Conservation (phyloP, 495 filamentous ascomycete species). For the Rhypophila decipiens region DNA sequence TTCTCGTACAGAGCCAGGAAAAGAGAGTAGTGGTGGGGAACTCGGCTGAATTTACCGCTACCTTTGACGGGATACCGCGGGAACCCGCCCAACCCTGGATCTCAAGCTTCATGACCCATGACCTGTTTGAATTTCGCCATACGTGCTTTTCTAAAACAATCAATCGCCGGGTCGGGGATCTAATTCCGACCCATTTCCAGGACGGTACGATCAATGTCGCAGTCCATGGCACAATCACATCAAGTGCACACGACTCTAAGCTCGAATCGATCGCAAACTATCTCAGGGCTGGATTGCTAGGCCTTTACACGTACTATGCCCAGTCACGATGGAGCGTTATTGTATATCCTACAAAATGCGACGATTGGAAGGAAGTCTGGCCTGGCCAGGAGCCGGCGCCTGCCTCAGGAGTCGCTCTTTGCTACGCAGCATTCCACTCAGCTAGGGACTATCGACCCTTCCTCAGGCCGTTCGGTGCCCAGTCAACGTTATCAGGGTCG, state of each 20-base stretch:
- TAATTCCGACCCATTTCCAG: slow-evolving; percentile 8
- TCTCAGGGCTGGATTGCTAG: slow-evolving; percentile 24
- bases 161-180: slow-evolving; percentile 1
- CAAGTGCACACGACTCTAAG: slow-evolving; percentile 7
- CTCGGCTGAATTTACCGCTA: slow-evolving; percentile 14
- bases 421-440: slow-evolving; percentile 30
- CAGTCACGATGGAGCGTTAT: slow-evolving; percentile 30
- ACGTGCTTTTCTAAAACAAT: slow-evolving; percentile 25
- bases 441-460: slow-evolving; percentile 10
- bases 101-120: slow-evolving; percentile 24
- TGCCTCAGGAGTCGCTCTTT: slow-evolving; percentile 19
- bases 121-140: slow-evolving; percentile 25
- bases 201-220: slow-evolving; percentile 17
- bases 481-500: no score
- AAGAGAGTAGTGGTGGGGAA: slow-evolving; percentile 24
- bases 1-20: slow-evolving; percentile 14
- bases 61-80: slow-evolving; percentile 26
- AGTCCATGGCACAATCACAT: no score
- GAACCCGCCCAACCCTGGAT: slow-evolving; percentile 23
- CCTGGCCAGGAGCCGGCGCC: slow-evolving; percentile 13
- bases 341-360: slow-evolving; percentile 33
- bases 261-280: slow-evolving; percentile 25
- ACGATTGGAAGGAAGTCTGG: slow-evolving; percentile 27
- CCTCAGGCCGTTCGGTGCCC: slow-evolving; percentile 11
- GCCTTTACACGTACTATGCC: slow-evolving; percentile 23